These are phyloP conservation scores for Chenopodium suecicum DNA, from an alignment of 148 eudicot genomes.

Conservation along the genomic window DNA sequence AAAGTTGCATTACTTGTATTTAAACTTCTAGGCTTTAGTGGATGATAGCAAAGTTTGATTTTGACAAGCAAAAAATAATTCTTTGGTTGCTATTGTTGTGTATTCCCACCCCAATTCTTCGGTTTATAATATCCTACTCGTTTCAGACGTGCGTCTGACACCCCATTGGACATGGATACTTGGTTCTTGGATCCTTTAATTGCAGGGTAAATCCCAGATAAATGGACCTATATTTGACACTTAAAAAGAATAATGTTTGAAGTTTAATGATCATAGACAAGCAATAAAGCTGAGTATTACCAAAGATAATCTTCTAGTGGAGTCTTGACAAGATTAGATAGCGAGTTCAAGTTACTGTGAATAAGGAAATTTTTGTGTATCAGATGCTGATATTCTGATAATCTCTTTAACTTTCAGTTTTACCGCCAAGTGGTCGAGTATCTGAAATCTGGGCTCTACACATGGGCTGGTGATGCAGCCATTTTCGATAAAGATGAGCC, in stretches of 20 bases:
- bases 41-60: background rate
- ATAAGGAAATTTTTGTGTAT: background rate
- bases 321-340: conserved; percentile 2
- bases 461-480: conserved; percentile 89
- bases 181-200: background rate
- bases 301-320: background rate
- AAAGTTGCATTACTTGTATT: conserved; percentile 1
- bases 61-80: background rate
- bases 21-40: background rate
- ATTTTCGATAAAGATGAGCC: conserved; percentile 54
- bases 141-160: background rate
- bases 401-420: conserved; percentile 45
- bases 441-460: conserved; percentile 82
- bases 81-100: background rate
- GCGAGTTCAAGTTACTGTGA: background rate
- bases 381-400: background rate
- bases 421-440: conserved; percentile 77
- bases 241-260: background rate
- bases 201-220: background rate
- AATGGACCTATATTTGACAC: background rate
- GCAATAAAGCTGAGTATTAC: too few relatives aligned
- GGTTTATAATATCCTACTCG: background rate
- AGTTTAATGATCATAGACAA: background rate
- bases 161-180: background rate
- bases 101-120: background rate